Evolutionary conservation across 345 rosid genomes (phyloP).

Genomic region (Excoecaria agallocha): DNA sequence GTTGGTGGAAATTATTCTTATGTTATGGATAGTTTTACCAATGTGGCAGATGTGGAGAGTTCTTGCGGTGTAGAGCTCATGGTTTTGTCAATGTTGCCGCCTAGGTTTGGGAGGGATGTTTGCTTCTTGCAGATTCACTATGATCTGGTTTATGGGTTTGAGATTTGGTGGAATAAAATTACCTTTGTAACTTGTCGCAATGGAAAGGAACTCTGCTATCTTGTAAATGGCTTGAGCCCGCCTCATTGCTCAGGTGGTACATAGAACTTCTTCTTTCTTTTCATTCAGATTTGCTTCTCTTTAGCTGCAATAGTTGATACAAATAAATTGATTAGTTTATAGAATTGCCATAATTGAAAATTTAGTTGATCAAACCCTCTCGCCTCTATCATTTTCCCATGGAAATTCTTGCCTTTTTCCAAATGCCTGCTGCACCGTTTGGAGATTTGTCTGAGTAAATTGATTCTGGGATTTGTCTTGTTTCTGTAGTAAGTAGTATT

Average conservation of each 20-base stretch:
- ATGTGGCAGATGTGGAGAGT: background rate
- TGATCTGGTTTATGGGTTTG: slow-evolving; percentile 12
- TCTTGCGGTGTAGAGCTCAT: slow-evolving; percentile 5
- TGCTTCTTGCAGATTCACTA: background rate
- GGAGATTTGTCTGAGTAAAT: background rate
- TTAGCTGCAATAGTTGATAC: background rate
- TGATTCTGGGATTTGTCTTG: background rate
- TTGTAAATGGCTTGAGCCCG: background rate
- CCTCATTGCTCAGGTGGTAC: background rate
- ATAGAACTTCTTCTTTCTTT: background rate
- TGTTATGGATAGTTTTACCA: background rate
- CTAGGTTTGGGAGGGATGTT: background rate
- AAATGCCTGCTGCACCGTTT: no score
- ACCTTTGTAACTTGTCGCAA: background rate
- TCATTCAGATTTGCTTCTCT: background rate
- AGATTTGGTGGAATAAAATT: background rate
- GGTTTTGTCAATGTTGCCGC: background rate
- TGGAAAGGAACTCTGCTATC: background rate
- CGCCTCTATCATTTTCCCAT: no score
- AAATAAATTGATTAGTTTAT: background rate
- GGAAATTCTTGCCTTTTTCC: no score
- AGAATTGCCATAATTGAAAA: background rate
- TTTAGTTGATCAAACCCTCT: background rate
- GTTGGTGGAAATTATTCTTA: background rate
- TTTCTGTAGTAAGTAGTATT: background rate